Evolutionary conservation across 1,284 basidiomycete species (phyloP).

Genomic region (Coniophora puteana): DNA sequence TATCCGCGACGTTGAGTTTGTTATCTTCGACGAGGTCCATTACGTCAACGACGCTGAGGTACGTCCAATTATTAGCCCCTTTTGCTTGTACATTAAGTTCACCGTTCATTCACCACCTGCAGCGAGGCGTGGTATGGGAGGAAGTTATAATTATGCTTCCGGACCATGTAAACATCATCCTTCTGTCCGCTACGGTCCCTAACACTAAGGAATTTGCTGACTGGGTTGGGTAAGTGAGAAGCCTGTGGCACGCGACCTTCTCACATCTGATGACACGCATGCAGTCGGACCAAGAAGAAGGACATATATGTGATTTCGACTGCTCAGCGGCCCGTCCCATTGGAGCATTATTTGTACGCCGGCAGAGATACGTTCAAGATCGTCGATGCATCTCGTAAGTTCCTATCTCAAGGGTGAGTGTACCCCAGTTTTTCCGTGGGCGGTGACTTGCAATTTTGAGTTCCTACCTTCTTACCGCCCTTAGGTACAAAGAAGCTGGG

Average conservation of each 20-base stretch:
- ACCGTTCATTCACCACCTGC: conserved; percentile 10
- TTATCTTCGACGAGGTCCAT: conserved; percentile 99
- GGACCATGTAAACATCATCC: conserved; percentile 94
- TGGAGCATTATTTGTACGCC: conserved; percentile 97
- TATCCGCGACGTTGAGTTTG: conserved; percentile 98
- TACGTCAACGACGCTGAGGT: conserved; percentile 99
- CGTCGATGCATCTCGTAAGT: conserved; percentile 81
- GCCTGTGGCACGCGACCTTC: conserved; percentile 1
- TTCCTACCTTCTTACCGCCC: conserved; percentile 5
- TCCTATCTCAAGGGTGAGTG: conserved; percentile 69
- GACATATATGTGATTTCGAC: conserved; percentile 99
- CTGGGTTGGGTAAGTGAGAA: conserved; percentile 88
- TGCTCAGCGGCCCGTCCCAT: conserved; percentile 91
- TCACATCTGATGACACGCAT: neutral
- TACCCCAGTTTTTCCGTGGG: conserved; percentile 2
- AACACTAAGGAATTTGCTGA: conserved; percentile 99
- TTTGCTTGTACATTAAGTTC: conserved; percentile 13
- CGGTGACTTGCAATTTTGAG: conserved; percentile 5
- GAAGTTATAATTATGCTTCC: conserved; percentile 99
- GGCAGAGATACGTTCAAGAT: conserved; percentile 92
- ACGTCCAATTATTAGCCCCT: conserved; percentile 16
- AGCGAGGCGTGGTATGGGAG: conserved; percentile 99
- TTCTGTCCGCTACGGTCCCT: conserved; percentile 96
- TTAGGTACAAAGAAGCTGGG: conserved; percentile 84
- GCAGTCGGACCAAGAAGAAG: conserved; percentile 96